Base-by-base conservation (phyloP, 2,329 filamentous ascomycete genomes). In the Zalaria sp. region DNA sequence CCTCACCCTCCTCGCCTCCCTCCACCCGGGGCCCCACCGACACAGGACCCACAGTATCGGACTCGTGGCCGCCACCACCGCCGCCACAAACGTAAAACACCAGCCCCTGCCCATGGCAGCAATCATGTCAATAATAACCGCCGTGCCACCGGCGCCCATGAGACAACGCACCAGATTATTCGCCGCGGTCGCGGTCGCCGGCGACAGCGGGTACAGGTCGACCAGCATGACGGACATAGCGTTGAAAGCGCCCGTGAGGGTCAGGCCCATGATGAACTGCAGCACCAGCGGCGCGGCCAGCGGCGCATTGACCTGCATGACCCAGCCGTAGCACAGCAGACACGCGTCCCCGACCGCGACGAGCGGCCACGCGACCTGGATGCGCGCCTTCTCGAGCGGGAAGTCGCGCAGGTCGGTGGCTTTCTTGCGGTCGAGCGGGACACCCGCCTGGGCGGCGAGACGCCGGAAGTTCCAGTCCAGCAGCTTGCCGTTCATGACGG, bases 401-500 rank as follows among this genome's bases (percentile, higher is more conserved):
- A 75, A 75, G 27, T 65, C 54, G 4, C 52, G 50, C n/a, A 77
- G 56, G 43, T 74, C 66, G 42, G 69, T 63, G 10, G 67, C 70
- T 6, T 75, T 73, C 47, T 73, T 76, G 44, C 66, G 69, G 46
- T 74, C 72, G 47, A 85, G 72, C 2, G 65, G 62, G 43, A 86
- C 65, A 4, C 77, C 77, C 10, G 79, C 63, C 28, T 69, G 68
- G 38, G 64, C 67, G 1, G 83, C 81, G 37, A 78, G 71, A 34
- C 81, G 73, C 5, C 76, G 69, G 57, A 83, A 93, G 57, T 87
- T 87, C 68, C 74, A 78, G 57, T 85, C 81, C 31, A 83, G 68
- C 1, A 76, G 49, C 2, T 67, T 66, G 4, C 83, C 81, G 29
- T 56, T 60, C 10, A 63, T 53, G 25, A 64, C 47, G 11, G 62